Evolutionary conservation across 108 stramenopile genomes (phyloP).

Genomic region (Bacterosira constricta): DNA sequence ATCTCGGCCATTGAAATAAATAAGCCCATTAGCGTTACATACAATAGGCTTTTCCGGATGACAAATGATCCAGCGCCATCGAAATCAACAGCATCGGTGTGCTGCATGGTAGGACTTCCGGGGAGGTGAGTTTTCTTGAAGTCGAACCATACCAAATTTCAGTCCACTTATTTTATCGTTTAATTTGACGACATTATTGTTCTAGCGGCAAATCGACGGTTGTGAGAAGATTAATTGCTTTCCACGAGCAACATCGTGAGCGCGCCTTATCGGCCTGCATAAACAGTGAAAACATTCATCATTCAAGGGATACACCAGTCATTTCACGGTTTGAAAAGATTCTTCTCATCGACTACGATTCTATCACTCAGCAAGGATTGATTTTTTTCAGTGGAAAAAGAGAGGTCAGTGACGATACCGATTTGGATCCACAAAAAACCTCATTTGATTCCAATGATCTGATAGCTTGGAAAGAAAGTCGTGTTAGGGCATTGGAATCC

Average conservation of each 20-base stretch:
- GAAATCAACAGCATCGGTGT: conserved; percentile 1
- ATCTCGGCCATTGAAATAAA: too few relatives aligned
- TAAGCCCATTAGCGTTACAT: too few relatives aligned
- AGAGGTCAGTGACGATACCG: not conserved
- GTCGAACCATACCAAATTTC: too few relatives aligned
- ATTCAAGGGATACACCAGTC: not conserved
- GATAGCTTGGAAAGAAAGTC: conserved; percentile 71
- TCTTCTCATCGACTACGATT: conserved; percentile 66
- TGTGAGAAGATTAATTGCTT: conserved; percentile 22
- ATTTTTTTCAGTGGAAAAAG: not conserved
- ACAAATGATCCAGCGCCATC: not conserved
- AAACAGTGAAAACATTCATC: not conserved
- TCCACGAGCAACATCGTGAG: conserved; percentile 7
- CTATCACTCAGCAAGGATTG: conserved; percentile 40
- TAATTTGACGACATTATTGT: too few relatives aligned
- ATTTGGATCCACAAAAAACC: not conserved
- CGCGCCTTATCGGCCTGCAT: not conserved
- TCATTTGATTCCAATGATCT: conserved; percentile 30
- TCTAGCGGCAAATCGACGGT: conserved; percentile 74
- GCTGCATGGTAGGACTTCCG: conserved; percentile 2
- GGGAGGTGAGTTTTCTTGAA: too few relatives aligned
- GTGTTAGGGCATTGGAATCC: conserved; percentile 48
- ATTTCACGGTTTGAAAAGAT: conserved; percentile 4
- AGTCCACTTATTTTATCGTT: too few relatives aligned
- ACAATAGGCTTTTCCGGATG: too few relatives aligned